Percentiles rank a stretch among this genome's conserved stretches.
These are phyloP conservation scores for Jamesozyma gamospora DNA, from an alignment of 805 yeast species.

Conservation along the genomic window DNA sequence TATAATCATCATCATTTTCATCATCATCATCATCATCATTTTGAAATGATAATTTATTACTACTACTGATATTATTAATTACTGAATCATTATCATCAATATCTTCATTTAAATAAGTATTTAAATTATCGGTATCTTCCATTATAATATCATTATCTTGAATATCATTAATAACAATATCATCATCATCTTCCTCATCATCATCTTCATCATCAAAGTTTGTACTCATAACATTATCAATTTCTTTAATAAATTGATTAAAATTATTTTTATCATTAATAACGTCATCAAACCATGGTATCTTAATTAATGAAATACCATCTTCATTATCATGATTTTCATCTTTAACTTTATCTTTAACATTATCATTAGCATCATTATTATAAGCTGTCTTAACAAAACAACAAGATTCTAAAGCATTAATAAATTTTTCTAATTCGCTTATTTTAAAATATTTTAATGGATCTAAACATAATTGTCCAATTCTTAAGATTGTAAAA, in stretches of 20 bases:
- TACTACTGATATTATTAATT: neutral
- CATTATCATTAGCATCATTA: neutral
- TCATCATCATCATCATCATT: slow-evolving; percentile 14
- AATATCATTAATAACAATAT: slow-evolving; percentile 7
- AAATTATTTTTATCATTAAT: slow-evolving; percentile 9
- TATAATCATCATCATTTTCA: slow-evolving; percentile 9
- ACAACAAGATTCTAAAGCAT: slow-evolving; percentile 32
- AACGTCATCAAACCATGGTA: slow-evolving; percentile 21
- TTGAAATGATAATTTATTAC: slow-evolving; percentile 20
- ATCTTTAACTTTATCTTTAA: neutral
- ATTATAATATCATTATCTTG: slow-evolving; percentile 1
- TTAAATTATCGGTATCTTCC: neutral
- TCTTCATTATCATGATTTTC: slow-evolving; percentile 6
- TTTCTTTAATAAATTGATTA: slow-evolving; percentile 19
- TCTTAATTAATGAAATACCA: slow-evolving; percentile 22
- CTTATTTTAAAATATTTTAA: slow-evolving; percentile 30
- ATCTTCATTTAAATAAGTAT: neutral
- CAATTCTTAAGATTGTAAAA: slow-evolving; percentile 39
- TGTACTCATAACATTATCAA: slow-evolving; percentile 25
- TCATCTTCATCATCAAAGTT: slow-evolving; percentile 28
- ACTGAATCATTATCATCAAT: neutral
- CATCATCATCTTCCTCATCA: slow-evolving; percentile 12
- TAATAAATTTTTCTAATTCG: slow-evolving; percentile 35
- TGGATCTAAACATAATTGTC: slow-evolving; percentile 40
- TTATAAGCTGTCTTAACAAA: slow-evolving; percentile 11